phyloP scores from a whole-genome alignment of 306 rosid genomes.

The Quercus dentata region DNA sequence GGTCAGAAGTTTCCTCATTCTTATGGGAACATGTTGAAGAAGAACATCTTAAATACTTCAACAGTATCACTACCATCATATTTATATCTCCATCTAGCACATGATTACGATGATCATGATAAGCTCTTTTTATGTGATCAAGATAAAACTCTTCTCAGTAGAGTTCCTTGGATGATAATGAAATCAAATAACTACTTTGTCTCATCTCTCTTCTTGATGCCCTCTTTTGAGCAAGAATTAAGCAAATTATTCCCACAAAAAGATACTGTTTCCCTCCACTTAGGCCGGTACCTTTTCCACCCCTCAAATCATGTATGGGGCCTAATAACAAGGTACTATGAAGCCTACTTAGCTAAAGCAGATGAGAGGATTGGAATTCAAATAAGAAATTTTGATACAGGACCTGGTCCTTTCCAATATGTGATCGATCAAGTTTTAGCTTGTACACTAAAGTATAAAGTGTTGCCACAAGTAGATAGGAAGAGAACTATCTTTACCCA shows the following conservation, averaged over 20 bases:
- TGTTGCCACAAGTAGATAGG: constrained; percentile 47
- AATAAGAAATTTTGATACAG: constrained; percentile 59
- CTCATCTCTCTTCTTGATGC: constrained; percentile 69
- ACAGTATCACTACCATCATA: constrained; percentile 19
- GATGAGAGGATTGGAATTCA: constrained; percentile 71
- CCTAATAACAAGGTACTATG: constrained; percentile 52
- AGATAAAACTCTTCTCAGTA: constrained; percentile 48
- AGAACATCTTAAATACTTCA: constrained; percentile 18
- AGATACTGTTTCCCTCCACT: constrained; percentile 60
- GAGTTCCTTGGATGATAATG: constrained; percentile 57
- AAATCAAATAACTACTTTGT: constrained; percentile 55
- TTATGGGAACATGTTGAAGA: constrained; percentile 60
- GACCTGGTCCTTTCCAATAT: constrained; percentile 60
- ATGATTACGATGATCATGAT: constrained; percentile 65
- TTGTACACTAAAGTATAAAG: constrained; percentile 45
- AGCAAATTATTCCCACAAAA: constrained; percentile 58
- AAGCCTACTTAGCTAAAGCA: constrained; percentile 56
- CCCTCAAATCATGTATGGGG: constrained; percentile 71
- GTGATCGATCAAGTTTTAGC: constrained; percentile 67
- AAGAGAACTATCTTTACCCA: constrained; percentile 14
- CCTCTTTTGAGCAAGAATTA: constrained; percentile 61
- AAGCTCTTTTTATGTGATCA: constrained; percentile 78
- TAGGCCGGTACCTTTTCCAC: constrained; percentile 66
- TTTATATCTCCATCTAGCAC: constrained; percentile 63
- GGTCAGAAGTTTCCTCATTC: constrained; percentile 42